These are phyloP conservation scores for Logfia minima DNA, from an alignment of 129 eudicot genomes.

Conservation along the genomic window DNA sequence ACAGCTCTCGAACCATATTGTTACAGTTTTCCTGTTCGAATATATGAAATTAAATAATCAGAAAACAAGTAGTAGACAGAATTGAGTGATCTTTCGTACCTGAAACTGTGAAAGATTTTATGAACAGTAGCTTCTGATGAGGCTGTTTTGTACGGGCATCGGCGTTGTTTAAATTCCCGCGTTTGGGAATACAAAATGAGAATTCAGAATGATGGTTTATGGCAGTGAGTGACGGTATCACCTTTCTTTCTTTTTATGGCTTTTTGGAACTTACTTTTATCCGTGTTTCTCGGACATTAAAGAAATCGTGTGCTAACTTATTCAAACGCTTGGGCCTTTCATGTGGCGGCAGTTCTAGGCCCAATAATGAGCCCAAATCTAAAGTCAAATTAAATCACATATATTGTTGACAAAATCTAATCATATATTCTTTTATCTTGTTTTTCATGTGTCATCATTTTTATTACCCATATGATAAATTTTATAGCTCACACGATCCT, in stretches of 20 bases:
- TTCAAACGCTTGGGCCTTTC: conserved; percentile 6
- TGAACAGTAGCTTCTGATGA: not conserved
- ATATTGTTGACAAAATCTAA: too few species aligned
- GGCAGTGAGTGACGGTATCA: conserved; percentile 12
- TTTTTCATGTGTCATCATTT: too few species aligned
- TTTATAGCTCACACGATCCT: too few species aligned
- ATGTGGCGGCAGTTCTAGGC: not conserved
- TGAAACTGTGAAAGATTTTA: not conserved
- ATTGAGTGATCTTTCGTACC: conserved; percentile 7
- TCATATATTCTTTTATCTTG: too few species aligned
- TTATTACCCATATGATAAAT: too few species aligned
- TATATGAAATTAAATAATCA: not conserved
- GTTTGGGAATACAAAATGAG: conserved; percentile 18
- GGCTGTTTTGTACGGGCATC: not conserved
- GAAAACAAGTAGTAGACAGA: not conserved
- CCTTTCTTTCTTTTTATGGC: conserved; percentile 6
- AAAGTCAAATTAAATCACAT: too few species aligned
- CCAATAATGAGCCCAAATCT: conserved; percentile 1
- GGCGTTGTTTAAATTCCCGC: conserved; percentile 24
- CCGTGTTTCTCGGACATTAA: conserved; percentile 26
- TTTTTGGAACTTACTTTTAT: conserved; percentile 26
- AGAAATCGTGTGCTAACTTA: conserved; percentile 32
- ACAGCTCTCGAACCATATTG: not conserved
- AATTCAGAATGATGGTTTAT: not conserved
- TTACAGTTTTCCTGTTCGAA: not conserved